Percentiles rank a stretch among this genome's conserved stretches.
Evolutionary conservation across 2,329 filamentous ascomycete species (phyloP).

Genomic region (Didymella exigua): DNA sequence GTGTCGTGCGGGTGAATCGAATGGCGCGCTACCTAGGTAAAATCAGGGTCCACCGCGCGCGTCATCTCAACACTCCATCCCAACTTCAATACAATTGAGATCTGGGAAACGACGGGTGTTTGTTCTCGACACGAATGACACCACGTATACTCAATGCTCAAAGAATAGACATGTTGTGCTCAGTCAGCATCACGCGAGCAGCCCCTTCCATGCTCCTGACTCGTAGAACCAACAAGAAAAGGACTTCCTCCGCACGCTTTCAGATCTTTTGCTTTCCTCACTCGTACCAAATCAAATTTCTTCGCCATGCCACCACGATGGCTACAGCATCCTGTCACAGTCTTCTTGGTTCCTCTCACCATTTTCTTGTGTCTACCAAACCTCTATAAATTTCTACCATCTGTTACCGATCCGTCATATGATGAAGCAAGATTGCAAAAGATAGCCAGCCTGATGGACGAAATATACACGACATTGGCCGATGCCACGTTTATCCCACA

Average conservation of each 20-base stretch:
- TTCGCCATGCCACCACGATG: conserved; percentile 10
- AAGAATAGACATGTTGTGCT: neutral
- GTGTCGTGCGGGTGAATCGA: conserved; percentile 7
- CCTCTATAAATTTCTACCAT: conserved; percentile 7
- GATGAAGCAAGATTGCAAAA: conserved; percentile 15
- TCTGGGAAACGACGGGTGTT: neutral
- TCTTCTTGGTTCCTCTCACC: conserved; percentile 15
- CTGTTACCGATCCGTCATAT: conserved; percentile 3
- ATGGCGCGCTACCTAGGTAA: conserved; percentile 14
- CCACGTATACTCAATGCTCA: neutral
- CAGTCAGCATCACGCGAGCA: conserved; percentile 2
- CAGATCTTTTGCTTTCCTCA: neutral
- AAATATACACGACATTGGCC: conserved; percentile 19
- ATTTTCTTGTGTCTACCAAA: conserved; percentile 5
- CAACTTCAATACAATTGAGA: too few relatives aligned
- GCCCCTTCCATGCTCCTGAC: conserved; percentile 3
- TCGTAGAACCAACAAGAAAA: neutral
- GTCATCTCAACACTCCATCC: conserved; percentile 1
- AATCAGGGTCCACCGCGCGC: conserved; percentile 13
- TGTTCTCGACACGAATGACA: neutral
- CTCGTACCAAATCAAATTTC: neutral
- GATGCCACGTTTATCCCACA: conserved; percentile 23
- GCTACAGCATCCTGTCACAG: conserved; percentile 16
- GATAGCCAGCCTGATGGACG: conserved; percentile 19
- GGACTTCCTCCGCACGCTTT: neutral